These are phyloP conservation scores for Cercospora sojina DNA, from an alignment of 2,329 filamentous ascomycete species.

Conservation along the genomic window DNA sequence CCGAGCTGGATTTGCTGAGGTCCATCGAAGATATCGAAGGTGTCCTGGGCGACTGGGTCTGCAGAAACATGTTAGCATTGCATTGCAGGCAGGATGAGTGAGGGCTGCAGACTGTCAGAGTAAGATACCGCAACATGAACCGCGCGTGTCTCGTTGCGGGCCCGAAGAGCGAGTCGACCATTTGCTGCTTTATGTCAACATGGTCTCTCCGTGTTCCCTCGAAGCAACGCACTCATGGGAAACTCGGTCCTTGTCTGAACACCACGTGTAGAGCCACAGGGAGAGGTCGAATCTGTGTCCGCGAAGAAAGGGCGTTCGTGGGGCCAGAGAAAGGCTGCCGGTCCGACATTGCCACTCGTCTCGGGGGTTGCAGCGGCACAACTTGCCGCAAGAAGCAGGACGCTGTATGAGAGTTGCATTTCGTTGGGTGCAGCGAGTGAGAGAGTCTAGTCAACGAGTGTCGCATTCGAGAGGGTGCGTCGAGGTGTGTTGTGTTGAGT, in stretches of 20 bases:
- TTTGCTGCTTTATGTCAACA: conserved; percentile 43
- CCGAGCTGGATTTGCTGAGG: conserved; percentile 42
- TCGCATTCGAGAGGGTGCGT: neutral
- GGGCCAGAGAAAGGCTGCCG: conserved; percentile 56
- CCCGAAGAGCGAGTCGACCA: conserved; percentile 56
- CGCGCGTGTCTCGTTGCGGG: conserved; percentile 58
- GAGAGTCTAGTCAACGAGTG: neutral
- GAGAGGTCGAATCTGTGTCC: conserved; percentile 55
- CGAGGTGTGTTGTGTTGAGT: neutral
- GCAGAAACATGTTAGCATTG: neutral
- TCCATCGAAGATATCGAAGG: conserved; percentile 42
- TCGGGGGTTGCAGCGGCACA: neutral
- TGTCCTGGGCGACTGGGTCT: conserved; percentile 44
- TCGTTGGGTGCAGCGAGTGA: neutral
- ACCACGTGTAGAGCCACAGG: conserved; percentile 55
- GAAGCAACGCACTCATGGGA: conserved; percentile 50
- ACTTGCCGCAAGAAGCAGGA: neutral
- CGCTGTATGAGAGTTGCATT: neutral
- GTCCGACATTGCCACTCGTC: conserved; percentile 14
- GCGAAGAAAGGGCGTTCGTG: conserved; percentile 57
- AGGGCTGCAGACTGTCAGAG: conserved; percentile 44
- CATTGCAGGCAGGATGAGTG: neutral
- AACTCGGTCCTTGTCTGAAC: conserved; percentile 56
- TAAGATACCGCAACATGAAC: conserved; percentile 57
- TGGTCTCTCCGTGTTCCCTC: neutral